Evolutionary conservation across 306 rosid species (phyloP).

Genomic region (Canavalia gladiata): DNA sequence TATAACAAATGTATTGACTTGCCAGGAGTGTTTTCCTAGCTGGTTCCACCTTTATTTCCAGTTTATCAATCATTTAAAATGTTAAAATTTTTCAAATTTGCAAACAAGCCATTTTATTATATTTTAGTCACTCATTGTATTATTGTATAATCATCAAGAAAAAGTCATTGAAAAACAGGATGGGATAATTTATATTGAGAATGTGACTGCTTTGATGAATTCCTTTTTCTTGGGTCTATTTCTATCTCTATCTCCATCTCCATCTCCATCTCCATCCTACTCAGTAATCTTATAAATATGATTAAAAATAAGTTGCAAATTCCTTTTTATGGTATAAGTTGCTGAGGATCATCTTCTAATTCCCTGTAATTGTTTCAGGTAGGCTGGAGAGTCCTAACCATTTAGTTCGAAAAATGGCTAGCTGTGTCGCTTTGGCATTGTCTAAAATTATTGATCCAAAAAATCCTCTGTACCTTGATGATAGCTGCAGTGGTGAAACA

Average conservation of each 20-base stretch:
- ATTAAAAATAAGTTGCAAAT: constrained; percentile 14
- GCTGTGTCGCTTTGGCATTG: constrained; percentile 79
- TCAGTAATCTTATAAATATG: constrained; percentile 38
- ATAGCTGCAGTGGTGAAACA: constrained; percentile 71
- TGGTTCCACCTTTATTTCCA: not conserved
- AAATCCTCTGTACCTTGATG: constrained; percentile 93
- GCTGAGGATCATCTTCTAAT: constrained; percentile 36
- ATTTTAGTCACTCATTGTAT: not conserved
- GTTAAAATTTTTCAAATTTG: constrained; percentile 12
- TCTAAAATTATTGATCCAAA: constrained; percentile 93
- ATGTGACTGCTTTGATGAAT: constrained; percentile 32
- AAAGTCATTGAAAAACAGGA: constrained; percentile 3
- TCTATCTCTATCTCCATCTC: constrained; percentile 1
- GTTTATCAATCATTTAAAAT: constrained; percentile 8
- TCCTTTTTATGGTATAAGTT: constrained; percentile 43
- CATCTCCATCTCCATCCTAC: constrained; percentile 24
- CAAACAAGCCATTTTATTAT: constrained; percentile 5
- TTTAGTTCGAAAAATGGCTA: constrained; percentile 89
- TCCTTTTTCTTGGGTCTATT: constrained; percentile 10
- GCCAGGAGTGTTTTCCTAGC: constrained; percentile 2
- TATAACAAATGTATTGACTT: constrained; percentile 28
- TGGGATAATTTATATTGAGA: constrained; percentile 21
- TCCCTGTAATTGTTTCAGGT: constrained; percentile 69
- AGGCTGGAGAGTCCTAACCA: constrained; percentile 91
- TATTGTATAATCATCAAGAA: constrained; percentile 7